These are phyloP conservation scores for Leptographium lundbergii DNA, from an alignment of 2,329 filamentous ascomycete species.

Conservation along the genomic window DNA sequence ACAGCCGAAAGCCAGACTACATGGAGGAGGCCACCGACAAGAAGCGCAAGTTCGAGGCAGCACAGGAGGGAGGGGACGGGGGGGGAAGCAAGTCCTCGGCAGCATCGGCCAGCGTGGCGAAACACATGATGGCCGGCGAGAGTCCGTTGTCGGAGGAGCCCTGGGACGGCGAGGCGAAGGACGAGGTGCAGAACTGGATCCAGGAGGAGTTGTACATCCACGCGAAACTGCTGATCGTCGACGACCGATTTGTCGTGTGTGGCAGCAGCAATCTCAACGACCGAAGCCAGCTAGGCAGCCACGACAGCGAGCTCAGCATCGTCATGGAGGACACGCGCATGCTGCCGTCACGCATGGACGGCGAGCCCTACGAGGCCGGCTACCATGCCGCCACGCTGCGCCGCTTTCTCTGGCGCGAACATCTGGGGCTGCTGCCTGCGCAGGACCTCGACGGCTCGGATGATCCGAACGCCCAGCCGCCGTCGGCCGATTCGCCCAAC, in stretches of 20 bases:
- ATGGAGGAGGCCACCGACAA: constrained; percentile 29
- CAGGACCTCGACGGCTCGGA: constrained; percentile 56
- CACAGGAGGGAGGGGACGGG: not conserved
- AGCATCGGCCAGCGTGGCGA: constrained; percentile 45
- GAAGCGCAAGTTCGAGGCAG: constrained; percentile 39
- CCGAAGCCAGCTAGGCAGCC: constrained; percentile 71
- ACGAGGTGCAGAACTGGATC: constrained; percentile 78
- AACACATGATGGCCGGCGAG: constrained; percentile 66
- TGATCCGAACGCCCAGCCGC: constrained; percentile 65
- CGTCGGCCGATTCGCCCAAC: constrained; percentile 52
- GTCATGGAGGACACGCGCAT: constrained; percentile 74
- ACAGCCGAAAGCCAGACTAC: constrained; percentile 23
- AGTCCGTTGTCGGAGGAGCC: constrained; percentile 51
- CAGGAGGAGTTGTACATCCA: constrained; percentile 96
- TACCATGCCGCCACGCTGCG: constrained; percentile 71
- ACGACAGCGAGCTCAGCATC: constrained; percentile 84
- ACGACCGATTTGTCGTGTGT: constrained; percentile 75
- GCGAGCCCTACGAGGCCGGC: constrained; percentile 59
- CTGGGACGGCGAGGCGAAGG: constrained; percentile 64
- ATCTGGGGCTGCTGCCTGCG: constrained; percentile 69
- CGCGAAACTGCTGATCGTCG: constrained; percentile 77
- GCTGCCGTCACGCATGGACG: constrained; percentile 65
- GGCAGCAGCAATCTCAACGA: constrained; percentile 89
- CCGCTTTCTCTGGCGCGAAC: constrained; percentile 80
- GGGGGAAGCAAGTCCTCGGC: constrained; percentile 15